Conservation (phyloP, 257 asterid species). For the Solanum verrucosum region DNA sequence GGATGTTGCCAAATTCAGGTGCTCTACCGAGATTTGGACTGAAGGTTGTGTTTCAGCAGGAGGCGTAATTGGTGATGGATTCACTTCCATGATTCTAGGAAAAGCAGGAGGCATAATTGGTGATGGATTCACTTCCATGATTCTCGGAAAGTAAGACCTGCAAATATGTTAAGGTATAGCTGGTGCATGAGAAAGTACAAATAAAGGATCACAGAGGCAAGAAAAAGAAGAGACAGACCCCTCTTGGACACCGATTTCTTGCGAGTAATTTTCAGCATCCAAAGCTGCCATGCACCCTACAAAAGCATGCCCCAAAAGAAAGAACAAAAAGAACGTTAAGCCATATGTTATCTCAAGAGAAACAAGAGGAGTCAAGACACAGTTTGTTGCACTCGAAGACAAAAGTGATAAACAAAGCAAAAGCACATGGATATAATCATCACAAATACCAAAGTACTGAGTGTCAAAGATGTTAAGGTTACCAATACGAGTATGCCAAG, state of each 20-base stretch:
- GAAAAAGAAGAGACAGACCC: constrained; percentile 14
- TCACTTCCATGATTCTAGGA: too few relatives aligned
- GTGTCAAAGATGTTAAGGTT: not conserved
- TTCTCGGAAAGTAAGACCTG: too few relatives aligned
- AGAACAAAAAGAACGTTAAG: not conserved
- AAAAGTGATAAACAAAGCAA: not conserved
- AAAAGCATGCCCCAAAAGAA: not conserved
- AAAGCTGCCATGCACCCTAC: constrained; percentile 97
- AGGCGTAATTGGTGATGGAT: too few relatives aligned
- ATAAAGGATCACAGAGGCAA: too few relatives aligned
- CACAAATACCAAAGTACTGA: too few relatives aligned
- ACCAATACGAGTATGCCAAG: not conserved
- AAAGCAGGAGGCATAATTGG: too few relatives aligned
- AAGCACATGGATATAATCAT: not conserved
- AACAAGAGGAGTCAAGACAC: not conserved
- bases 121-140: too few relatives aligned
- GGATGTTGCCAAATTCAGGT: too few relatives aligned
- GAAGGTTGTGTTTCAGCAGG: too few relatives aligned
- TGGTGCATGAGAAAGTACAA: too few relatives aligned
- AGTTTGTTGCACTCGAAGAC: not conserved
- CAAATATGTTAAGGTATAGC: too few relatives aligned
- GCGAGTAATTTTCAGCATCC: constrained; percentile 94
- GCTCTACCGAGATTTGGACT: too few relatives aligned
- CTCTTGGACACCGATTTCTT: constrained; percentile 75
- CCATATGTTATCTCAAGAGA: not conserved